Base-by-base conservation (phyloP, 2,329 filamentous ascomycete genomes). In the Capronia epimyces region DNA sequence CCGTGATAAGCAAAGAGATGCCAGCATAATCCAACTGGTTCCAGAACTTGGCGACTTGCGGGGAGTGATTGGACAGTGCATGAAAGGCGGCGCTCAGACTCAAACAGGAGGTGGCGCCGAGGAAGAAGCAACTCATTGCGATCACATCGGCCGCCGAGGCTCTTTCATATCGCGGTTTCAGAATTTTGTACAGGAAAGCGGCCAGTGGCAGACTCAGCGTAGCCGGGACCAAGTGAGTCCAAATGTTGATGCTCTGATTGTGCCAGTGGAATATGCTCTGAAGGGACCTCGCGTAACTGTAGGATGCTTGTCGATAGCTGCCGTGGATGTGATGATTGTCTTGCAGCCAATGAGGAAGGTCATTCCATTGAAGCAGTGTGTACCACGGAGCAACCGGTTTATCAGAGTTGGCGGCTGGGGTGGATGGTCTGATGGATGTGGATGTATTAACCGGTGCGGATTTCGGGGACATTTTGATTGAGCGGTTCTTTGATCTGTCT, bases 11-110 rank as follows among this genome's bases (percentile, higher is more conserved):
- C 43, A 84, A 81, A 24, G 97, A 87, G 61, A 98, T 98, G 5
- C 93, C 93, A 3, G 91, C 81, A 66, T 98, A 97, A 66, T 98
- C 93, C 50, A 97, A 73, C 67, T 95, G 88, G 67, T 97, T 97
- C 9, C 90, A 90, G 74, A 89, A 87, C 55, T 80, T 83, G 1
- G 86, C 83, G 12, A 96, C 87, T 1, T 71, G 69, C 31, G 82
- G 80, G 15, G 87, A 93, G 68, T 98, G 93, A 60, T 96, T 95
- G 18, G 78, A 82, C 42, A 96, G 79, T 1, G 87, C 79, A 66
- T 98, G 93, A 66, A 83, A 98, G 2, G 84, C 86, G 3, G 89
- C 86, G 60, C 85, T 89, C 83, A 90, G 87, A 18, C 85, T 84
- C 46, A 93, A 72, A 62, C 87, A 91, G 27, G 81, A 63, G 22